Evolutionary conservation across 2,329 filamentous ascomycete species (phyloP), one percentile per base, ranked within the genome.

Genomic region (Fusarium redolens): DNA sequence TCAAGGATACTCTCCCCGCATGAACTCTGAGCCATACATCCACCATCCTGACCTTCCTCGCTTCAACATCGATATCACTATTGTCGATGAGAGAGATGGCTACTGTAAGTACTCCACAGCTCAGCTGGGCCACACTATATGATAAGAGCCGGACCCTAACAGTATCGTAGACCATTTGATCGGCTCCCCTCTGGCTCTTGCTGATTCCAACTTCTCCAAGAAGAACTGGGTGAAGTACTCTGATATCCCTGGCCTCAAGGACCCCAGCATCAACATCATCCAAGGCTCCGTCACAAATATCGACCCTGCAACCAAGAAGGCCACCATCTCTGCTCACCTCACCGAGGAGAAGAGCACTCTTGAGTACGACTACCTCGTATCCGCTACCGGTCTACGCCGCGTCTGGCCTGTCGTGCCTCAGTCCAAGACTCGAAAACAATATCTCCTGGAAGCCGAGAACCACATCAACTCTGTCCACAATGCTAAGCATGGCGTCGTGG

Each of bases 61-160:
- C 30, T 84, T 92, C 48, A 85, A 89, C 3, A 81, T 93, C 18
- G 87, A 94, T 41, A 90, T 95, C 56, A 94, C 92, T 28, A 87
- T 95, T 28, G 90, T 93, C 30, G 92, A 95, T 76, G 92, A 95
- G 80, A 85, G 92, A n/a, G 93, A 95, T 84, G 93, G 93, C n/a
- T 95, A 90, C 80, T 95, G 92, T 95, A 84, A 75, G 91, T 82
- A 12, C 72, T 11, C 22, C 10, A 9, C 15, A 17, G 35, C 25
- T 45, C 48, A 37, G 30, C n/a, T 31, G 5, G 14, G 7, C 30
- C 13, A 28, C 25, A 13, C 17, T 18, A 30, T 15, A n/a, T 20
- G 50, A 44, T 25, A 31, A 48, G 18, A 7, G 3, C 30, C 15
- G 25, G 35, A 52, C 14, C 22, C 73, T 76, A 13, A 77, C 44